phyloP scores from a whole-genome alignment of 2,329 filamentous ascomycete species.

The Arthrobotrys conoides region DNA sequence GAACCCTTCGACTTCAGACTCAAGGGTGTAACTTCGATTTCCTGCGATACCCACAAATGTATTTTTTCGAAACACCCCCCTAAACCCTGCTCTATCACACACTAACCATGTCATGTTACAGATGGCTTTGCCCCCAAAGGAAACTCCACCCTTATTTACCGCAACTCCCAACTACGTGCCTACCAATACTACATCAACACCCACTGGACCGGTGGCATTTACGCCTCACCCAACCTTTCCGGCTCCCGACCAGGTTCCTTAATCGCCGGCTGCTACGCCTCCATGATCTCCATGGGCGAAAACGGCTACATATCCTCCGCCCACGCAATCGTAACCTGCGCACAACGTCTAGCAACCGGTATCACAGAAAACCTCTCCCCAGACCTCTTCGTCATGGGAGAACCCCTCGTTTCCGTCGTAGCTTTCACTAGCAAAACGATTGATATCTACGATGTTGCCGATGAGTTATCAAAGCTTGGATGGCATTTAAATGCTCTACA shows the following conservation, averaged over 20 bases:
- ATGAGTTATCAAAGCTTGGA: slow-evolving; percentile 84
- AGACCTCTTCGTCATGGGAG: slow-evolving; percentile 84
- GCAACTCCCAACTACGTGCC: slow-evolving; percentile 80
- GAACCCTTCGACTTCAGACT: slow-evolving; percentile 93
- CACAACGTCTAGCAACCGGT: slow-evolving; percentile 84
- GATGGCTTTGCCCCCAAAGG: slow-evolving; percentile 97
- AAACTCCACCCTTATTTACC: slow-evolving; percentile 93
- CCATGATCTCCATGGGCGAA: slow-evolving; percentile 88
- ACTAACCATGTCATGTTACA: slow-evolving; percentile 37
- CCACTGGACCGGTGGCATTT: slow-evolving; percentile 95
- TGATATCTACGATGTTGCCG: slow-evolving; percentile 93
- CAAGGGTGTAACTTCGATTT: slow-evolving; percentile 94
- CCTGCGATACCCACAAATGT: slow-evolving; percentile 96
- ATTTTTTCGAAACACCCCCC: neutral
- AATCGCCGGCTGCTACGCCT: slow-evolving; percentile 96
- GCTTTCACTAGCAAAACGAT: slow-evolving; percentile 88
- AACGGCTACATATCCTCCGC: slow-evolving; percentile 89
- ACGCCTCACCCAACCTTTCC: slow-evolving; percentile 91
- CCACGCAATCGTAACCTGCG: slow-evolving; percentile 85
- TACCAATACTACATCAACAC: slow-evolving; percentile 98
- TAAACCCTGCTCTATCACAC: neutral
- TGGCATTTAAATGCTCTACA: slow-evolving; percentile 98
- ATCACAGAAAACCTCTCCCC: slow-evolving; percentile 79
- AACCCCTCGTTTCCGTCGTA: slow-evolving; percentile 89
- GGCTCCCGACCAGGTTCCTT: slow-evolving; percentile 92